These are phyloP conservation scores for Plasmodium vivax DNA, from an alignment of 169 alveolate species.

Conservation along the genomic window DNA sequence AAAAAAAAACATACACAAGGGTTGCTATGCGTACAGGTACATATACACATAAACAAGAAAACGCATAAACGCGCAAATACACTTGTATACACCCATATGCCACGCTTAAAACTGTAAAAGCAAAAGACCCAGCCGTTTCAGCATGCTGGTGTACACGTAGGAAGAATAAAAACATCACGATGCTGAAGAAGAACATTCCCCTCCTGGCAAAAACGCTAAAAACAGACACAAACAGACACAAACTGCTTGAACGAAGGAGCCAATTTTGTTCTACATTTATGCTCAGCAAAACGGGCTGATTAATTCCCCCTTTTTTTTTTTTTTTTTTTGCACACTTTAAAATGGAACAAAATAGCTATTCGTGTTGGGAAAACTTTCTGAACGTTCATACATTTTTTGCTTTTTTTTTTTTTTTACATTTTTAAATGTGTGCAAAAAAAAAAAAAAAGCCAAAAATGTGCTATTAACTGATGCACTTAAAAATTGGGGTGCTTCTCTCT, in stretches of 20 bases:
- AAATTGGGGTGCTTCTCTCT: not conserved
- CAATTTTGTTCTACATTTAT: constrained; percentile 40
- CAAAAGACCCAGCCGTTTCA: not conserved
- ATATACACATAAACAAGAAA: not conserved
- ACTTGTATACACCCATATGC: not conserved
- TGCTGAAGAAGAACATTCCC: not conserved
- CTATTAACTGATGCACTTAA: not conserved
- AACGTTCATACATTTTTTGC: constrained; percentile 27
- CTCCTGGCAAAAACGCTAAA: not conserved
- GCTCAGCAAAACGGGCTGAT: not conserved
- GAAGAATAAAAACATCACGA: not conserved
- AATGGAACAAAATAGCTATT: constrained; percentile 6
- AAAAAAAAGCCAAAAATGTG: constrained; percentile 5
- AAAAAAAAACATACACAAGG: not conserved
- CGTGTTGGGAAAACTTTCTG: constrained; percentile 18
- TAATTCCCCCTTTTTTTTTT: not conserved
- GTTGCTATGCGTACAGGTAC: not conserved
- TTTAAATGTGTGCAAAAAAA: no score
- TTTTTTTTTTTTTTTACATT: constrained; percentile 28
- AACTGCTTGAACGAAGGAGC: not conserved
- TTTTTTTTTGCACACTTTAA: constrained; percentile 17
- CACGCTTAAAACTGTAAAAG: not conserved
- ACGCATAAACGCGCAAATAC: not conserved
- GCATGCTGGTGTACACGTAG: not conserved
- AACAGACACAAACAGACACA: not conserved